Base-by-base conservation (phyloP, 768 basidiomycete species). In the Collybia mongolica region DNA sequence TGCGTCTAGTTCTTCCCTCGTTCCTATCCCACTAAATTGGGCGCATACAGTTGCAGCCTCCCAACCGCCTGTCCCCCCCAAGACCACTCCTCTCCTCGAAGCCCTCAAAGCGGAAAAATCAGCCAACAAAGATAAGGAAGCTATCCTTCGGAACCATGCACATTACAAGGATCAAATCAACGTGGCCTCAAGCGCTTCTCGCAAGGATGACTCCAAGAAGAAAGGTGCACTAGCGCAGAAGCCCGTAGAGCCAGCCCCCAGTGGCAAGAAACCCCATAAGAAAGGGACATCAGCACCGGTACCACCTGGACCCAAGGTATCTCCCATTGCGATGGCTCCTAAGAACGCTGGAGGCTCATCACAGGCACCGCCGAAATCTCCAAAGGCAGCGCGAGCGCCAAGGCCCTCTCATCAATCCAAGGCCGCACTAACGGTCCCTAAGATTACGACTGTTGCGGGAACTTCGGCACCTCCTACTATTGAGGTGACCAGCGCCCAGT, bases 81-180 rank as follows among this genome's bases (percentile, higher is more conserved):
- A 86, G 55, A 87, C 89, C 0, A 97, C 96, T 0, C 96, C 96
- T 0, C 80, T 98, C 18, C 82, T 99, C 41, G 95, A 96, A 62
- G 92, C 94, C 1, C 83, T 98, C 54, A 91, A 93, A 56, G 89
- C 90, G 0, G 88, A 92, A 65, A 89, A 86, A 61, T 76, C 77
- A 5, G 79, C 81, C 0, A 80, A 82, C 59, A 85, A 80, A 59
- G 90, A 88, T 63, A 90, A 84, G 60, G 84, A 86, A 58, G 71
- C 81, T 23, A 89, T 86, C 50, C 70, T 84, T 26, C 81, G 86
- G 35, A 87, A 83, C 49, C 87, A 90, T 35, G 78, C 81, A 0
- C 88, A 88, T 61, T 86, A 87, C 69, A 84, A 84, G 61, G 83
- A 82, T 32, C 64, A 66, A 43, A 56, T 63, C 5, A 62, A 61